Evolutionary conservation across 768 basidiomycete species (phyloP), one percentile per base, ranked within the genome.

Genomic region (Lentinula guzmanii): DNA sequence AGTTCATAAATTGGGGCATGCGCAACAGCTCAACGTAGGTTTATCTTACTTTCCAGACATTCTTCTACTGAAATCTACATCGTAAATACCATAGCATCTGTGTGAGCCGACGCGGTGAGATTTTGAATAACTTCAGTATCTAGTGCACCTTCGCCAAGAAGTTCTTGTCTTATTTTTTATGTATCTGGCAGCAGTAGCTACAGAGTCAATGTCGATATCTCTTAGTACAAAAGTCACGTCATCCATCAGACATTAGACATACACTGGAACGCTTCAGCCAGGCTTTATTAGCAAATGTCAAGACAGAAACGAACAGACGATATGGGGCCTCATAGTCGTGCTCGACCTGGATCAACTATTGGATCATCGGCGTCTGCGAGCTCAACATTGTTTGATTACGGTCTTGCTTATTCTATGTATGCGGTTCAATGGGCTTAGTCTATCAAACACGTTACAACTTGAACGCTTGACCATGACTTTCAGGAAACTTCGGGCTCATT

Each of bases 401-500:
- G 70, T 10, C 65, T 70, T 62, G 67, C 67, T 9, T 70, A 68
- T 59, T 69, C 68, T 13, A 64, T 61, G 69, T 69, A 53, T 42
- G 65, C 41, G 37, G 33, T 34, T 39, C 42, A 41, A 37, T 28
- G 10, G 9, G 18, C 7, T 21, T n/a, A 33, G 37, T 39, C n/a
- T 41, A n/a, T 52, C 18, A 28, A 28, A 28, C 28, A 28, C 28
- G 28, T 28, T 28, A 28, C 28, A 37, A 35, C 5, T 34, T 52
- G 9, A 21, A 35, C 7, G 41, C 50, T 57, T 62, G 50, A 61
- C 18, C 35, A 35, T 58, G 55, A 31, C 37, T 13, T 28, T 2
- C 64, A 80, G 78, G 46, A 75, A 72, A 57, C 65, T 81, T 11
- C 46, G 62, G 13, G 80, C 75, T 4, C 87, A 89, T 68, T 75